Evolutionary conservation across 139 green algal genomes (phyloP), one percentile per base, ranked within the genome.

Genomic region (Chlorella ohadii): DNA sequence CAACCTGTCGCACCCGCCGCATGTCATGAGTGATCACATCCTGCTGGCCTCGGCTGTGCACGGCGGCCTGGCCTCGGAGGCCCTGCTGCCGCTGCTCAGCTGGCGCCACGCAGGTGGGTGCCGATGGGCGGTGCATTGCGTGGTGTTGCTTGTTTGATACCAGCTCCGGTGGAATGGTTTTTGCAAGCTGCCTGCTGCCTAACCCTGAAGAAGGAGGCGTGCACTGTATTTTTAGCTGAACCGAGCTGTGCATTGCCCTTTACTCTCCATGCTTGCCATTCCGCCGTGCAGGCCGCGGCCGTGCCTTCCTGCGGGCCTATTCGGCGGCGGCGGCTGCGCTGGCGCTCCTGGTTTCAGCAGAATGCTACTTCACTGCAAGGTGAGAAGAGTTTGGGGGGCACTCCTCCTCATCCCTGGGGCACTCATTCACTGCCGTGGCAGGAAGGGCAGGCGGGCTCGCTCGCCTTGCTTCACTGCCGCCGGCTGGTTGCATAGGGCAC

Each of bases 1-100:
- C 80, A 79, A 79, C 68, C 57, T 38, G 55, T 17, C 16, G 25
- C 72, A 86, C 39, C 81, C 81, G 25, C 81, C 81, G 1, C 82
- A 90, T 25, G 76, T 90, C 1, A 90, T 90, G 86, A 84, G 67
- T 1, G 86, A 90, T 59, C 86, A 90, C 72, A 72, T 90, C n/a
- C 75, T 90, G 33, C 66, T 90, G 77, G 82, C 63, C 20, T 55
- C 82, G 3, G 38, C 66, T 4, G 75, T 85, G 55, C 39, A 85
- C 27, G 82, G 61, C 34, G 86, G 82, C 12, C 36, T 85, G 57
- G 82, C 55, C 31, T 83, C 67, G 25, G 86, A 90, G 70, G 77
- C 70, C 0, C 36, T 74, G 44, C 47, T 87, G 41, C 38, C 28
- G 25, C 76, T 85, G 65, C 36, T 82, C 33, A 59, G 70, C 59